Base-by-base conservation (phyloP, 305 asterid species). In the Striga hermonthica region DNA sequence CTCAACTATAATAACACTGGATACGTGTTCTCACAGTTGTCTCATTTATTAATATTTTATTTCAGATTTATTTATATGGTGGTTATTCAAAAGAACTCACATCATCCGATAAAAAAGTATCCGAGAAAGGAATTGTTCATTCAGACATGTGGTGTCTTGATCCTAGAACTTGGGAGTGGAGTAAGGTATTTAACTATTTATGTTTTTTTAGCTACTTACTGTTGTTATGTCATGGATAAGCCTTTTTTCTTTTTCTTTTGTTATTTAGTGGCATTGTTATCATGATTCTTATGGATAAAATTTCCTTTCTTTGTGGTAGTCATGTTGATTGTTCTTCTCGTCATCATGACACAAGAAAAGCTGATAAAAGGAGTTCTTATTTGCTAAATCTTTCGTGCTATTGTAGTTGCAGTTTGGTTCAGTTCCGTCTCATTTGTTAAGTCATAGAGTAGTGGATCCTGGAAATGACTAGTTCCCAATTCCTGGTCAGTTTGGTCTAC, bases 141-240 rank as follows among this genome's bases (percentile, higher is more conserved):
- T 81, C 97, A 65, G 98, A 92, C 79, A 82, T 90, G 85, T 92
- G 95, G 96, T 74, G 84, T 71, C 97, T 92, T 74, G 95, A 92
- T 82, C 98, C 98, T 59, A 86, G 75, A 82, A 86, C 90, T 60
- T 92, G 98, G 98, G 90, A 86, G 67, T 92, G 98, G 98, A 89
- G 86, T 81, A 92, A 92, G 98, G 98, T 90, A 78, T 50, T 44
- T 57, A 92, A 97, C 97, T 90, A 78, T 50, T 44, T 57, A 36
- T 52, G 43, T 79, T 69, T 75, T 60, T 43, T 31, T 72, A 31
- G 47, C 52, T 71, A 47, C 58, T 68, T 56, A 35, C 64, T 50
- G 3, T 57, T 57, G 55, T 36, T 57, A 50, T 54, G 43, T 52
- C 31, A 10, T 40, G 43, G 39, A 53, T 40, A 40, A 15, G n/a